These are phyloP conservation scores for Anthostomella pinea DNA, from an alignment of 2,329 filamentous ascomycete species.

Conservation along the genomic window DNA sequence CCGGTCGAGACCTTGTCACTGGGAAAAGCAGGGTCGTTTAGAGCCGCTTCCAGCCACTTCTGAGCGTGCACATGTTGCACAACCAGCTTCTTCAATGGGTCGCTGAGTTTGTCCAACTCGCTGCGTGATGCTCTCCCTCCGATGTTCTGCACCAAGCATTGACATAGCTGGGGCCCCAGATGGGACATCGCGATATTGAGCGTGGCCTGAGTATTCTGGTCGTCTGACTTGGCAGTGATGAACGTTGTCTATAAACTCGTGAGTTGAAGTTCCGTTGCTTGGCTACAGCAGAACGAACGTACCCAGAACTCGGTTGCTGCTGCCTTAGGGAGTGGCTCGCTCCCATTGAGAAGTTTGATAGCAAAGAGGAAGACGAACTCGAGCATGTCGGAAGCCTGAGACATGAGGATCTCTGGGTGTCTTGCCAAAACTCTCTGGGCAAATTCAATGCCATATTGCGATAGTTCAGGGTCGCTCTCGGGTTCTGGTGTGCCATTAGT, in stretches of 20 bases:
- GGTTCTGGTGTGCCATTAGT: constrained; percentile 40
- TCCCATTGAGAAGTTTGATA: constrained; percentile 65
- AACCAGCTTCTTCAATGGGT: constrained; percentile 68
- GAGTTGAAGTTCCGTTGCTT: constrained; percentile 4
- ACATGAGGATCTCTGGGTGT: constrained; percentile 60
- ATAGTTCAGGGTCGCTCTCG: constrained; percentile 66
- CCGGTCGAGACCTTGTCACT: constrained; percentile 55
- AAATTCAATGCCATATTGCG: constrained; percentile 73
- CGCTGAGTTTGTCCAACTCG: constrained; percentile 68
- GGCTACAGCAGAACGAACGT: constrained; percentile 22
- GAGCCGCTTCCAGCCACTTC: constrained; percentile 60
- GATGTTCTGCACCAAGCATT: constrained; percentile 61
- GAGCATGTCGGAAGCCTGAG: constrained; percentile 54
- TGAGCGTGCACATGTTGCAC: constrained; percentile 53
- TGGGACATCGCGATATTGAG: constrained; percentile 52
- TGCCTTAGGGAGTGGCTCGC: constrained; percentile 72
- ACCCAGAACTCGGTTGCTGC: constrained; percentile 76
- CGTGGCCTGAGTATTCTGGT: constrained; percentile 40
- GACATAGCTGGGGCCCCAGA: constrained; percentile 59
- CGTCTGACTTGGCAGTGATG: constrained; percentile 44
- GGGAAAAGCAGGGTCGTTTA: constrained; percentile 55
- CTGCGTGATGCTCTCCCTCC: constrained; percentile 67
- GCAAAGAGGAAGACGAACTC: constrained; percentile 71
- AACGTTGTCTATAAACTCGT: constrained; percentile 46
- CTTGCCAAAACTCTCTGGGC: constrained; percentile 61